Base-by-base conservation (phyloP, 805 yeast genomes). In the Candida caryicola region DNA sequence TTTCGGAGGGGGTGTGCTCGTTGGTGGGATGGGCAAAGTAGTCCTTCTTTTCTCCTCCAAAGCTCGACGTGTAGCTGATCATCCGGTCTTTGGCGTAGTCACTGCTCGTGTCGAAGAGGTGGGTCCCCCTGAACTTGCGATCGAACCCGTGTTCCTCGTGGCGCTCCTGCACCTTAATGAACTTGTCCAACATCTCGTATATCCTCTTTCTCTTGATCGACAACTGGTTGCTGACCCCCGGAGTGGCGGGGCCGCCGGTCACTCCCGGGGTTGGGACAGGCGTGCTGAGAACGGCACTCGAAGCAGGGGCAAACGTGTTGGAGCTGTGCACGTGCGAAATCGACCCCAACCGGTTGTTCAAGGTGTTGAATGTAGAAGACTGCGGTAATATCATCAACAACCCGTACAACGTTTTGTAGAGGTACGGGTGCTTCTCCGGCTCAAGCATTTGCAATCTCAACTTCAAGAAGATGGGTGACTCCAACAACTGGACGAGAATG, bases 371-470 rank as follows among this genome's bases (percentile, higher is more conserved):
- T 0, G 98, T 95, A 9, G 86, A 76, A 0, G 96, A 87, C 57
- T 93, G 99, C 0, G 99, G 99, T 34, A 93, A 62, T 4, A 93
- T 72, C 99, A 93, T 93, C 42, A 93, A 67, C 21, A 93, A 74
- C 1, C 98, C 99, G 57, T 88, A 93, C 21, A 93, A 72, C 37
- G 96, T 85, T 55, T 88, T 87, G 70, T 83, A 86, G 23, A 93
- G 64, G 52, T 75, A 85, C 1, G 95, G 95, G 55, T 85, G 75
- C 45, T 75, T 77, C 33, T 82, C 86, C 1, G 96, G 96, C 53
- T 87, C 95, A 33, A 93, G 66, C n/a, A 93, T 66, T 60, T 91
- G 96, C 38, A 93, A 66, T 41, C 99, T 75, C 46, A 90, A 71
- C 50, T 85, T 81, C 14, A 95, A 82, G 59, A 93, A 90, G 2